A percentile compares a stretch with the other conserved stretches of the same genome.
Evolutionary conservation across 352 stramenopile genomes (phyloP).

Genomic region (Phytophthora pistaciae): DNA sequence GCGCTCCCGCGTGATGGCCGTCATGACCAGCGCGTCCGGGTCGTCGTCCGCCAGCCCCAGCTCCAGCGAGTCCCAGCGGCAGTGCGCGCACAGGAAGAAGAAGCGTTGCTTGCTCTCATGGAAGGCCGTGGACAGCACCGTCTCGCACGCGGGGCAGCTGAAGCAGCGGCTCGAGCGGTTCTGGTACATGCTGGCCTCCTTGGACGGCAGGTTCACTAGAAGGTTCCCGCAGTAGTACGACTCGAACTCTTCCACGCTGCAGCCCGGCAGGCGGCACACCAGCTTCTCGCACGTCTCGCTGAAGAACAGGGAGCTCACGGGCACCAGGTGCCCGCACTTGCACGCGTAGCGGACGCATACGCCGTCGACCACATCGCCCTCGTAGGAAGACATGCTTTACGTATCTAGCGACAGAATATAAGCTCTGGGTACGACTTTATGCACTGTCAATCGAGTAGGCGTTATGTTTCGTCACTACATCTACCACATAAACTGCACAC

Average conservation of each 20-base stretch:
- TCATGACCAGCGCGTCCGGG: conserved; percentile 87
- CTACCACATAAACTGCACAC: not conserved
- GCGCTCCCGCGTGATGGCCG: conserved; percentile 77
- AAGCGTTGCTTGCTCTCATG: conserved; percentile 63
- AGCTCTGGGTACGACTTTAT: not conserved
- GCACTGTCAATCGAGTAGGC: not conserved
- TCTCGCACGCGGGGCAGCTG: conserved; percentile 74
- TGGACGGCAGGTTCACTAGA: conserved; percentile 89
- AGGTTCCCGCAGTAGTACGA: conserved; percentile 89
- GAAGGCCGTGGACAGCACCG: conserved; percentile 75
- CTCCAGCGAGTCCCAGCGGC: conserved; percentile 85
- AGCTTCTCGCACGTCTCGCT: conserved; percentile 81
- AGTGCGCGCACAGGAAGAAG: conserved; percentile 88
- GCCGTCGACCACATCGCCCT: conserved; percentile 20
- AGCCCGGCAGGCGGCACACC: conserved; percentile 73
- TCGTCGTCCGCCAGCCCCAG: conserved; percentile 76
- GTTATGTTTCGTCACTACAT: not conserved
- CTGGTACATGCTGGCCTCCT: conserved; percentile 89
- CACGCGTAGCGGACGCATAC: conserved; percentile 77
- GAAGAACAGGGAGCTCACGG: conserved; percentile 72
- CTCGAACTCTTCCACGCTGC: conserved; percentile 89
- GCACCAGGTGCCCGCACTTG: conserved; percentile 72
- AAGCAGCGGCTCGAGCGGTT: conserved; percentile 90
- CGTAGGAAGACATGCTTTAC: not conserved
- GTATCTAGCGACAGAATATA: not conserved